phyloP scores from a whole-genome alignment of 2,329 filamentous ascomycete species.

The Verticillium nonalfalfae region DNA sequence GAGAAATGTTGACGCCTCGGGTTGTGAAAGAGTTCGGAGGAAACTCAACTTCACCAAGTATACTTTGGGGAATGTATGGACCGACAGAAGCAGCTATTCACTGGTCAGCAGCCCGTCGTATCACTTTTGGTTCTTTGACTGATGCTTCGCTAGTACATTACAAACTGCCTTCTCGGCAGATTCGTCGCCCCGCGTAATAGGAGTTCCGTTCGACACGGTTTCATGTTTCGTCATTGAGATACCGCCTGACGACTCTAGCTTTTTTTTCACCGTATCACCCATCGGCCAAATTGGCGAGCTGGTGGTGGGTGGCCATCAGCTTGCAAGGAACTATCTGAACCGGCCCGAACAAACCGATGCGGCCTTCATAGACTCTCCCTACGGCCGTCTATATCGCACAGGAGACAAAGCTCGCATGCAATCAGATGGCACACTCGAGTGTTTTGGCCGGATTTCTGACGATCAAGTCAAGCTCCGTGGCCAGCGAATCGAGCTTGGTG shows the following conservation, averaged over 20 bases:
- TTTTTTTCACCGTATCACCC: constrained; percentile 48
- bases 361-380: constrained; percentile 63
- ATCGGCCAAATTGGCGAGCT: constrained; percentile 70
- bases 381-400: constrained; percentile 73
- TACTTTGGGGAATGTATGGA: constrained; percentile 91
- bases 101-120: constrained; percentile 39
- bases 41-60: constrained; percentile 40
- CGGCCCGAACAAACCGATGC: constrained; percentile 65
- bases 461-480: constrained; percentile 85
- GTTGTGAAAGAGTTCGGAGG: constrained; percentile 78
- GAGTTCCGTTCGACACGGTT: constrained; percentile 72
- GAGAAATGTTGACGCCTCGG: constrained; percentile 79
- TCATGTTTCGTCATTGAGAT: constrained; percentile 65
- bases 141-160: constrained; percentile 51
- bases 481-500: constrained; percentile 75
- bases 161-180: constrained; percentile 53
- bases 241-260: constrained; percentile 17
- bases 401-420: constrained; percentile 74
- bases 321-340: constrained; percentile 78
- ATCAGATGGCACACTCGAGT: constrained; percentile 67
- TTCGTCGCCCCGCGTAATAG: constrained; percentile 63
- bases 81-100: constrained; percentile 91
- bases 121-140: neutral
- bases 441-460: constrained; percentile 69
- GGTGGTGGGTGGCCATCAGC: constrained; percentile 71